phyloP scores from a whole-genome alignment of 768 basidiomycete species.

The Fistulinella prunicolor region DNA sequence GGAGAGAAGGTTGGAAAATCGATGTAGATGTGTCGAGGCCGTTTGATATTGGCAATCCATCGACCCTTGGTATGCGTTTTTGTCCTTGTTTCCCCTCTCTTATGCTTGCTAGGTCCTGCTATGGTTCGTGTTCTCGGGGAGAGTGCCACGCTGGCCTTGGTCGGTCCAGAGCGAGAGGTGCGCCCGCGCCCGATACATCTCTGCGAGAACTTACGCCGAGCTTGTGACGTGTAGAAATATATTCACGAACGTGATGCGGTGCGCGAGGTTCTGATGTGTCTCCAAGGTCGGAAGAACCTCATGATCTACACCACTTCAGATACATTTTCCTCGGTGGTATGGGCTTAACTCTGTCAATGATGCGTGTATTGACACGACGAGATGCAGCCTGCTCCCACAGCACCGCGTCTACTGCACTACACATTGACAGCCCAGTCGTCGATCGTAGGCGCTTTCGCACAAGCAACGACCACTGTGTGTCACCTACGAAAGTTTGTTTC shows the following conservation, averaged over 20 bases:
- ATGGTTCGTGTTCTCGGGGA: conserved; percentile 38
- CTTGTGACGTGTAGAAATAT: conserved; percentile 45
- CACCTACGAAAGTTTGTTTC: conserved; percentile 62
- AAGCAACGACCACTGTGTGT: conserved; percentile 56
- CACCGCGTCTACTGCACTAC: conserved; percentile 64
- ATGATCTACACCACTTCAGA: conserved; percentile 41
- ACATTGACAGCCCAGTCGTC: conserved; percentile 67
- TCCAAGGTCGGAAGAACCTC: conserved; percentile 70
- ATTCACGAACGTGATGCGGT: conserved; percentile 76
- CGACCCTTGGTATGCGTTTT: conserved; percentile 56
- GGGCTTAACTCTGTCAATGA: background rate
- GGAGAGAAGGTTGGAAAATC: conserved; percentile 63
- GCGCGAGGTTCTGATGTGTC: conserved; percentile 69
- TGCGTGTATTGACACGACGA: background rate
- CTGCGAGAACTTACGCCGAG: too few relatives aligned
- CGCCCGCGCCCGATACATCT: too few relatives aligned
- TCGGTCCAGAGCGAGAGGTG: conserved; percentile 45
- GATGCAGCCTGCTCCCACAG: conserved; percentile 44
- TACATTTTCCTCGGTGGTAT: conserved; percentile 34
- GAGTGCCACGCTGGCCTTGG: conserved; percentile 36
- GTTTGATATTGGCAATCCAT: conserved; percentile 69
- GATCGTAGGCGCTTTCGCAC: conserved; percentile 55
- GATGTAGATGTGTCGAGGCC: conserved; percentile 39
- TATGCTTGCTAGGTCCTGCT: conserved; percentile 42
- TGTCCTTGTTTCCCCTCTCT: background rate